Evolutionary conservation across 2,329 filamentous ascomycete species (phyloP).

Genomic region (Aspergillus floridensis): DNA sequence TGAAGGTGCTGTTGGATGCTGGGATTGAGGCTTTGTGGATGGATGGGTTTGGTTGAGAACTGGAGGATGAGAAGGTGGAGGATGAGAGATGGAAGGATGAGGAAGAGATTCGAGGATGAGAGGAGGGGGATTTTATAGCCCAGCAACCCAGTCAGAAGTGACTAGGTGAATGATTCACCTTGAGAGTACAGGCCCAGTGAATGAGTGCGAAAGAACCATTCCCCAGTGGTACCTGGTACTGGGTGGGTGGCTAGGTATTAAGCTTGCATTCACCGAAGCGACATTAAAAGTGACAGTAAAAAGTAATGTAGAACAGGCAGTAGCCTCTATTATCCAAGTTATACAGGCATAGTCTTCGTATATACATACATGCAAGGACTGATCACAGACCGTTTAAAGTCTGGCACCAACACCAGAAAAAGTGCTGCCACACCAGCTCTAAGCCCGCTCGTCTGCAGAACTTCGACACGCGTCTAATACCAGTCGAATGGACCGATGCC

Average conservation of each 20-base stretch:
- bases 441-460: slow-evolving; percentile 2
- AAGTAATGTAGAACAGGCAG: neutral
- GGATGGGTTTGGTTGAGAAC: neutral
- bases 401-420: neutral
- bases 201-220: neutral
- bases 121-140: neutral
- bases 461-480: slow-evolving; percentile 1
- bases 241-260: neutral
- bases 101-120: neutral
- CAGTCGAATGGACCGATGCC: neutral
- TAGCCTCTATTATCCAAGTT: slow-evolving; percentile 3
- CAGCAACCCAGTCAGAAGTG: neutral
- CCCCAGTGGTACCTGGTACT: neutral
- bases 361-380: slow-evolving; percentile 9
- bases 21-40: neutral
- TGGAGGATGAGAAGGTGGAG: neutral
- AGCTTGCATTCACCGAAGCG: too few relatives aligned
- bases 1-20: neutral
- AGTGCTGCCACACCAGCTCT: neutral
- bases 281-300: neutral
- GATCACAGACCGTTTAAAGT: neutral
- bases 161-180: neutral
- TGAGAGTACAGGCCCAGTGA: neutral
- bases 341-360: neutral
- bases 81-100: neutral